Base-by-base conservation (phyloP, 352 stramenopile species). In the Pythium diclinum region DNA sequence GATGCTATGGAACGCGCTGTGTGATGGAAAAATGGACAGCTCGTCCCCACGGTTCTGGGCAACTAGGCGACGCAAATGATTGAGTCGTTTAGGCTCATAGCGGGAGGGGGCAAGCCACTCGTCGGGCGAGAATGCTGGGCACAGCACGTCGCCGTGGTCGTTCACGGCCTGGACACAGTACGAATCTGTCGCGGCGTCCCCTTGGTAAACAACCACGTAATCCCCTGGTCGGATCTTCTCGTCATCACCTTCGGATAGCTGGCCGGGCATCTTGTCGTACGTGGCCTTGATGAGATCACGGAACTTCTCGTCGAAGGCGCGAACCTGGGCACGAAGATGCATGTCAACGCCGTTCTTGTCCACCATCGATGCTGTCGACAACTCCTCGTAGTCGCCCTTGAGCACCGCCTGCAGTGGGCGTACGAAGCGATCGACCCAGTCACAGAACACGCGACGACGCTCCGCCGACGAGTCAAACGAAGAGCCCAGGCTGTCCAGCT, bases 1-100 rank as follows among this genome's bases (percentile, higher is more conserved):
- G 6, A 85, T 67, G 61, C 76, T 76, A 66, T 68, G 76, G 47
- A 85, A 83, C 2, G 61, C 64, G 0, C 40, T 44, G 30, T 70
- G 67, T 10, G 67, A 59, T 13, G 64, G 57, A 21, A 74, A 70
- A 30, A 70, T 65, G 3, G 54, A 10, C 17, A 74, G 54, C 42
- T 74, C 67, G 32, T 74, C 62, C 14, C 67, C 58, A 23, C 61
- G 61, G 59, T 70, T 70, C 33, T 61, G 10, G n/a, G 42, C 38
- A 51, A 73, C 61, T 14, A 69, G 61, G 32, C 58, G 48, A 14
- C 57, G 55, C 46, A 68, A 53, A 11, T 58, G 17, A 7, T 72
- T 63, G 23, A 59, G 53, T 16, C 33, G 11, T 42, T 76, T 59
- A 7, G 33, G 53, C 11, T 25, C 49, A 42, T 59, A 62, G 30